A percentile compares a stretch with the other conserved stretches of the same genome.
These are phyloP conservation scores for Fusarium miscanthi DNA, from an alignment of 2,329 filamentous ascomycete species.

Conservation along the genomic window DNA sequence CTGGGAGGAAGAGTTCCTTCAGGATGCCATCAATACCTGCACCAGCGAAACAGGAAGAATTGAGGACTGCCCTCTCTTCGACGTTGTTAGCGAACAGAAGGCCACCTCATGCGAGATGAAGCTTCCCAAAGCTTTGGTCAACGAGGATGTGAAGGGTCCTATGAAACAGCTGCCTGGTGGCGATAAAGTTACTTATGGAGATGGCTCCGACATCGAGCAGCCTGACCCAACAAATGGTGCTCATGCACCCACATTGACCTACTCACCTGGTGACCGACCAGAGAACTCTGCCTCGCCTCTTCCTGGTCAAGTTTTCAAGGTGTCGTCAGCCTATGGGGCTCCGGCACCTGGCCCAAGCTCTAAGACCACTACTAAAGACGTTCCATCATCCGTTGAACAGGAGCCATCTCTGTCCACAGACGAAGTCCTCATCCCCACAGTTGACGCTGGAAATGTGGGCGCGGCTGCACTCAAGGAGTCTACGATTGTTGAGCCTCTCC, in stretches of 20 bases:
- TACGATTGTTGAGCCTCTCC: neutral
- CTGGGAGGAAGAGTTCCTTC: conserved; percentile 77
- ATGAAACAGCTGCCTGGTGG: conserved; percentile 74
- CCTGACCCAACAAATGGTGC: conserved; percentile 15
- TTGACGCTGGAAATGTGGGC: conserved; percentile 14
- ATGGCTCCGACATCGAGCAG: conserved; percentile 36
- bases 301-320: conserved; percentile 59
- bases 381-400: conserved; percentile 15
- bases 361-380: conserved; percentile 12
- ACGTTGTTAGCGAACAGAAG: conserved; percentile 71
- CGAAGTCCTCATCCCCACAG: conserved; percentile 14
- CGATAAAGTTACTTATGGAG: conserved; percentile 55
- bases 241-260: conserved; percentile 47
- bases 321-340: conserved; percentile 39
- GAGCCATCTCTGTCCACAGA: conserved; percentile 11
- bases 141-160: conserved; percentile 70
- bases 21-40: conserved; percentile 79
- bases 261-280: conserved; percentile 51
- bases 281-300: conserved; percentile 49
- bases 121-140: conserved; percentile 62
- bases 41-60: conserved; percentile 76
- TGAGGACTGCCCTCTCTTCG: conserved; percentile 80
- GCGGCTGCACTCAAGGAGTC: conserved; percentile 24
- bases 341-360: conserved; percentile 29
- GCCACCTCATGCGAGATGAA: conserved; percentile 71